phyloP scores from a whole-genome alignment of 1,139 yeast genomes.

The Protomyces inouyei region DNA sequence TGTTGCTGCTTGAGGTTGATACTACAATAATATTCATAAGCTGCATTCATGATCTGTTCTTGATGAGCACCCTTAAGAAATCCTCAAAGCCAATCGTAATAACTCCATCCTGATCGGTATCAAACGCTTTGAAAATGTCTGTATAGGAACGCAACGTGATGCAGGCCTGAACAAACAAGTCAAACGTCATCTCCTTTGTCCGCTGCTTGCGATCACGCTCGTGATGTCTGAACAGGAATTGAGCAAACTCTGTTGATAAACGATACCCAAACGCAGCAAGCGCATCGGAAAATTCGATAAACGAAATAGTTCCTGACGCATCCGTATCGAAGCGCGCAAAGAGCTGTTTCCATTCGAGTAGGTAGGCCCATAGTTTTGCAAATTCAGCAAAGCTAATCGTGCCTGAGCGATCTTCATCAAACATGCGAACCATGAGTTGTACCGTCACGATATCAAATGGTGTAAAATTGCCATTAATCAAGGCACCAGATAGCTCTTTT shows the following conservation, averaged over 20 bases:
- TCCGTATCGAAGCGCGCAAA: constrained; percentile 61
- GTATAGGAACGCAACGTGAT: constrained; percentile 72
- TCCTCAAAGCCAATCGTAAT: constrained; percentile 25
- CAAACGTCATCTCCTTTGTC: constrained; percentile 64
- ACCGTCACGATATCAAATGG: constrained; percentile 15
- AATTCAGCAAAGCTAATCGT: constrained; percentile 20
- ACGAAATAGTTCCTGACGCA: constrained; percentile 59
- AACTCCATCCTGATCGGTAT: constrained; percentile 39
- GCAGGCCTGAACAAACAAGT: constrained; percentile 71
- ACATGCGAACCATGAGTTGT: constrained; percentile 12
- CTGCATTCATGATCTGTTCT: neutral
- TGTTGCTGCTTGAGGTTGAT: neutral
- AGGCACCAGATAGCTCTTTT: constrained; percentile 10
- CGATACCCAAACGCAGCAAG: constrained; percentile 66
- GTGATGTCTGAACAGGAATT: constrained; percentile 50
- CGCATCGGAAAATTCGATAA: constrained; percentile 65
- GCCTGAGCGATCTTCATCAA: constrained; percentile 23
- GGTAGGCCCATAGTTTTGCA: constrained; percentile 57
- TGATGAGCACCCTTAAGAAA: constrained; percentile 16
- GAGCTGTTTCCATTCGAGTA: constrained; percentile 65
- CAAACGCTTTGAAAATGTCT: constrained; percentile 71
- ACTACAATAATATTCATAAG: too few relatives aligned
- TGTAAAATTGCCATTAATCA: constrained; percentile 16
- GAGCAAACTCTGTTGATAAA: constrained; percentile 55
- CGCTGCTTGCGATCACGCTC: constrained; percentile 38